Evolutionary conservation across 208 protist species (phyloP), one percentile per base, ranked within the genome.

Genomic region (Endotrypanum monterogeii): DNA sequence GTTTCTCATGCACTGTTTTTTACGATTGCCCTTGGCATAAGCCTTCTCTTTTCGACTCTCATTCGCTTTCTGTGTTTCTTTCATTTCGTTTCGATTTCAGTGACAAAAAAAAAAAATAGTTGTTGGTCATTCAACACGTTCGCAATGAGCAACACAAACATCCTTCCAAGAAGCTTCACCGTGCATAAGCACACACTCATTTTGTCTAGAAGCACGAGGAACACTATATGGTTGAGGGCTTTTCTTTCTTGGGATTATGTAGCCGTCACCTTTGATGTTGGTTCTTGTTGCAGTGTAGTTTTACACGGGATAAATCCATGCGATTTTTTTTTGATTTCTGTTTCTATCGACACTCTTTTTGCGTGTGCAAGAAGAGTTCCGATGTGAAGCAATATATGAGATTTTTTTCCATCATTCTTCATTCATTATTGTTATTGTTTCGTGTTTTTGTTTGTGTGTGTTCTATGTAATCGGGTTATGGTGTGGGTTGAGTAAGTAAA

Each of bases 41-140:
- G 62, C 62, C 62, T 68, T 25, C 62, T 68, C 62, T 46, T 48
- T 41, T 65, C 9, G 32, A 65, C 35, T 65, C 58, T 30, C 58
- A 23, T 25, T 65, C 20, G 4, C 1, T 20, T 32, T 41, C 32
- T 37, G 20, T 3, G 35, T 44, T 37, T 65, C 32, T 58, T 30
- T 28, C 9, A 6, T 16, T 28, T 65, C 58, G 23, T 30, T 65
- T 25, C 37, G 14, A 32, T 16, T 48, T 65, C 58, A 12, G 2
- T 32, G n/a, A n/a, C n/a, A 41, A 28, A 63, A 65, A 65, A 65
- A 44, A 0, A 0, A 41, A 28, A 23, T 20, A 12, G 41, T 9
- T 9, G 9, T 46, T 12, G 14, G 11, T 48, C 18, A 35, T 14
- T 46, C 20, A 25, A 0, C 1, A n/a, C 46, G 9, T 65, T 23